Percentiles rank a stretch among this genome's conserved stretches.
Evolutionary conservation across 768 basidiomycete species (phyloP).

Genomic region (Suillus luteus): DNA sequence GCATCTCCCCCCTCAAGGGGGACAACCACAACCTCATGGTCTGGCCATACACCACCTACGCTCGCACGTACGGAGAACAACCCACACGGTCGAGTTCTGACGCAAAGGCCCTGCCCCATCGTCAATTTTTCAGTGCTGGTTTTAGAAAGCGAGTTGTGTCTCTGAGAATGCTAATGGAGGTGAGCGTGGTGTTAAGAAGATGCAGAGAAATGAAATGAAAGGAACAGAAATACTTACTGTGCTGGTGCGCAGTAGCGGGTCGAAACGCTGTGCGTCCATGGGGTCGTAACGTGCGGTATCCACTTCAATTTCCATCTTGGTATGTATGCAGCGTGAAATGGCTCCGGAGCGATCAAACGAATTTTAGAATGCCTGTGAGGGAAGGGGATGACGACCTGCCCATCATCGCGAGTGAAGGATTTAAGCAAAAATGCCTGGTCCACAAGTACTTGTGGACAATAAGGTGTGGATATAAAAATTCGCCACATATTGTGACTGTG

Average conservation of each 20-base stretch:
- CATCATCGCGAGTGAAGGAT: neutral
- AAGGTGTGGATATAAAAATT: neutral
- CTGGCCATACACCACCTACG: slow-evolving; percentile 36
- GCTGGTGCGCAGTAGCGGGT: slow-evolving; percentile 25
- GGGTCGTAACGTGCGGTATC: slow-evolving; percentile 24
- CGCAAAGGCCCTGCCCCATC: slow-evolving; percentile 33
- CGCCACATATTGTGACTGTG: neutral
- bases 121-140: slow-evolving; percentile 16
- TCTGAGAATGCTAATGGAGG: slow-evolving; percentile 21
- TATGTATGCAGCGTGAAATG: neutral
- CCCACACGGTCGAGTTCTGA: neutral
- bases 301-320: neutral
- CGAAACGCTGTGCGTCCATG: slow-evolving; percentile 37
- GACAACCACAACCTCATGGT: slow-evolving; percentile 37
- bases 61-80: slow-evolving; percentile 11
- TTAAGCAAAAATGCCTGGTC: neutral
- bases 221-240: slow-evolving; percentile 24
- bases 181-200: slow-evolving; percentile 25
- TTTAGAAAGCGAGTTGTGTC: slow-evolving; percentile 16
- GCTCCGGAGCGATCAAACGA: neutral
- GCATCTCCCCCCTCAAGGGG: slow-evolving; percentile 20
- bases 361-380: neutral
- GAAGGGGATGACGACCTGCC: neutral
- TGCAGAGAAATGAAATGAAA: slow-evolving; percentile 13
- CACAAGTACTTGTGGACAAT: neutral